Conservation (phyloP, 257 asterid genomes). For the Nicotiana noctiflora region DNA sequence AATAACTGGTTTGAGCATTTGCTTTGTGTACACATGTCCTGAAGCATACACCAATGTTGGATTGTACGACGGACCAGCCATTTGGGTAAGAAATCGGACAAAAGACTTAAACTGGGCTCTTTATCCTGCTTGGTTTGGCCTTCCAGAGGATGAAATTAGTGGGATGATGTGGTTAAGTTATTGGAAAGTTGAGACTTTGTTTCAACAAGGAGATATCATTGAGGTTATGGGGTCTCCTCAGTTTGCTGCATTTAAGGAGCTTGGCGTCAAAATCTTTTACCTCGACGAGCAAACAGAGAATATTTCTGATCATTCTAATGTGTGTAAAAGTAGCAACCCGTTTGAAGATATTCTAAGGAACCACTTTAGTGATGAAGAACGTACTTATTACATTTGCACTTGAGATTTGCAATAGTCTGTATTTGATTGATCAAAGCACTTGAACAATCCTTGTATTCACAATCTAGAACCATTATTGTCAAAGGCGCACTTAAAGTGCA, state of each 20-base stretch:
- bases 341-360: not conserved
- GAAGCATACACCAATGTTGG: constrained; percentile 3
- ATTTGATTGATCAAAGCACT: not conserved
- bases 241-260: not conserved
- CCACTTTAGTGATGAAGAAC: not conserved
- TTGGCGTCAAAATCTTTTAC: constrained; percentile 5
- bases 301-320: not conserved
- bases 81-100: not conserved
- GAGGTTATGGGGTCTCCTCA: not conserved
- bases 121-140: constrained; percentile 7
- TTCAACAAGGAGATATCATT: not conserved
- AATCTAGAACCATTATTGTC: no score
- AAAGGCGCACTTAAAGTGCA: no score
- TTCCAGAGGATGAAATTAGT: not conserved
- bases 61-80: not conserved
- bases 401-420: not conserved
- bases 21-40: constrained; percentile 1
- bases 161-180: constrained; percentile 9
- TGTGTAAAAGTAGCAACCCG: not conserved
- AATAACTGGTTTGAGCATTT: constrained; percentile 6
- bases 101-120: not conserved
- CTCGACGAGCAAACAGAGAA: not conserved
- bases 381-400: not conserved
- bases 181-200: constrained; percentile 1
- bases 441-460: not conserved